Evolutionary conservation across 306 rosid genomes (phyloP), one percentile per base, ranked within the genome.

Genomic region (Glycine tomentella): DNA sequence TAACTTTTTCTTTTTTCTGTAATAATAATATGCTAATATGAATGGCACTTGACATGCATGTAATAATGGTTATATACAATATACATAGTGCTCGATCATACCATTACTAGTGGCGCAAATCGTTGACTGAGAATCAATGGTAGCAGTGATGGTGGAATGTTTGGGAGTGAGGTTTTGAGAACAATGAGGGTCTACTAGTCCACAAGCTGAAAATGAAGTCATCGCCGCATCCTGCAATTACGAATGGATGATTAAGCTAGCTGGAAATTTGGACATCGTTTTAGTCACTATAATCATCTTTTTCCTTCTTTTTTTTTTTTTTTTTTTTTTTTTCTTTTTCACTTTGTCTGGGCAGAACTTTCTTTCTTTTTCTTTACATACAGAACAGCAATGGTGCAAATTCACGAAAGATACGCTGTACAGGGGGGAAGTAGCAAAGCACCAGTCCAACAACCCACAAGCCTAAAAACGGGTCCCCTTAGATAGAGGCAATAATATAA

Each of bases 121-220:
- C 0, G 99, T 90, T 40, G 99, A 93, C 50, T 86, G 96, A 50
- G 97, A 89, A 84, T 96, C 99, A 48, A 87, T 82, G 50, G 94
- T 76, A 52, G 84, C 87, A 48, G 91, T 86, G 82, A 91, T 36
- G 83, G 89, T 69, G 17, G 98, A 87, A 67, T 80, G 84, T 78
- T 81, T 90, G 77, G 89, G 79, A 75, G 96, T 81, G 78, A 79
- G 80, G 84, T 63, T 87, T 74, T 87, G 91, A 61, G 91, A 76
- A 79, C 83, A 48, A 33, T 75, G 11, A 25, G 74, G 67, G 20
- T 83, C 92, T 55, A 87, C 46, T 44, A 76, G 51, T 81, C 80
- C 92, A 71, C 83, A 84, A 63, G 83, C 75, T 78, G 92, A 80
- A 84, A 90, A 58, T 2, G 84, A 86, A 87, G 71, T 77, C 80